A percentile compares a stretch with the other conserved stretches of the same genome.
These are phyloP conservation scores for Entomophthora muscae DNA, from an alignment of 371 early-diverging fungal species.

Conservation along the genomic window DNA sequence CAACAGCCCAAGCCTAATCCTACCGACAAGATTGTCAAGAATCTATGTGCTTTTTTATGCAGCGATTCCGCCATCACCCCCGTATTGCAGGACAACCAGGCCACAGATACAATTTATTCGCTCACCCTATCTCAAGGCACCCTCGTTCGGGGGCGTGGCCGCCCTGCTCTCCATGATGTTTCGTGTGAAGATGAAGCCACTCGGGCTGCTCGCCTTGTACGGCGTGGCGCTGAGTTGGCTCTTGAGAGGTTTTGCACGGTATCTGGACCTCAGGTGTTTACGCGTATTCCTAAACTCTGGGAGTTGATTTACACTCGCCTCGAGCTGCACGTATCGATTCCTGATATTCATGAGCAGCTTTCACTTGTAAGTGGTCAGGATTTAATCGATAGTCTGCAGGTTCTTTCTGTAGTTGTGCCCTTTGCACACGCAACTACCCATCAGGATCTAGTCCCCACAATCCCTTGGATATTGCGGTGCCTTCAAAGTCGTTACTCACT, in stretches of 20 bases:
- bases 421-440: slow-evolving; percentile 23
- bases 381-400: slow-evolving; percentile 57
- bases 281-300: slow-evolving; percentile 62
- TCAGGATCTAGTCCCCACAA: neutral
- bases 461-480: neutral
- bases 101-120: slow-evolving; percentile 40
- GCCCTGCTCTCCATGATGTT: slow-evolving; percentile 20
- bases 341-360: neutral
- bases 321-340: neutral
- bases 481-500: slow-evolving; percentile 53
- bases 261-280: slow-evolving; percentile 54
- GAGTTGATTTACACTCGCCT: slow-evolving; percentile 13
- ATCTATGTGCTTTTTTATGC: slow-evolving; percentile 69
- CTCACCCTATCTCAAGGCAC: slow-evolving; percentile 20
- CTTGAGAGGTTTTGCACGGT: slow-evolving; percentile 42
- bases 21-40: slow-evolving; percentile 74
- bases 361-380: slow-evolving; percentile 32
- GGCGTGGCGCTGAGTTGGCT: slow-evolving; percentile 69
- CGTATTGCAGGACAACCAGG: slow-evolving; percentile 32
- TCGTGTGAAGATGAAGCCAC: slow-evolving; percentile 26
- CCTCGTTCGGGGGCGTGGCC: slow-evolving; percentile 18
- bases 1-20: slow-evolving; percentile 26
- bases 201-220: slow-evolving; percentile 35
- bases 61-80: slow-evolving; percentile 58
- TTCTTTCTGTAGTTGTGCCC: slow-evolving; percentile 47